A percentile compares a stretch with the other conserved stretches of the same genome.
Evolutionary conservation across 1,284 basidiomycete species (phyloP).

Genomic region (Apiotrichum domesticum): DNA sequence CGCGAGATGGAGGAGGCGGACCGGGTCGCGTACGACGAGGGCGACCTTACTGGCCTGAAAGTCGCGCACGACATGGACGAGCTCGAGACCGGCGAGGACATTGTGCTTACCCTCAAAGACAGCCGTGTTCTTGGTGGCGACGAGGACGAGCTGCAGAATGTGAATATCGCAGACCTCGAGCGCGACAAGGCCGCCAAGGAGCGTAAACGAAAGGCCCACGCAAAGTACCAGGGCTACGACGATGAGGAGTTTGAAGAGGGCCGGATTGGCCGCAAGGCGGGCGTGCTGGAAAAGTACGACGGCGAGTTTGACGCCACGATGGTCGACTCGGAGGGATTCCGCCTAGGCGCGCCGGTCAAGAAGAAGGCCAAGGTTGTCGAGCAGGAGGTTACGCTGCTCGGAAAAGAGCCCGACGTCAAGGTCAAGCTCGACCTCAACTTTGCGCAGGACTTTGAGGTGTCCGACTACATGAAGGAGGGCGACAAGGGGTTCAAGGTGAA

Average conservation of each 20-base stretch:
- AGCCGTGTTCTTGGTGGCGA: slow-evolving; percentile 87
- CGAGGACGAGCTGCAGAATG: slow-evolving; percentile 96
- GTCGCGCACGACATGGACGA: slow-evolving; percentile 91
- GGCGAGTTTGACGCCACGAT: slow-evolving; percentile 65
- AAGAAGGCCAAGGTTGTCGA: slow-evolving; percentile 49
- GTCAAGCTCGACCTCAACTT: slow-evolving; percentile 76
- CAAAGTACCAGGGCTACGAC: slow-evolving; percentile 89
- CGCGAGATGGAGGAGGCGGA: slow-evolving; percentile 76
- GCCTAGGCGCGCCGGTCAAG: slow-evolving; percentile 55
- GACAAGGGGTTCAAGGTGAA: slow-evolving; percentile 90
- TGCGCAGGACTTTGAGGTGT: slow-evolving; percentile 77
- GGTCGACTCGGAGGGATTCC: slow-evolving; percentile 59
- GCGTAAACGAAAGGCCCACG: slow-evolving; percentile 74
- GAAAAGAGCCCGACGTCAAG: slow-evolving; percentile 25
- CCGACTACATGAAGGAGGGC: slow-evolving; percentile 85
- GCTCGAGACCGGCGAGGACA: slow-evolving; percentile 85
- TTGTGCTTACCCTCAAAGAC: slow-evolving; percentile 94
- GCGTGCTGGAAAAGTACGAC: slow-evolving; percentile 92
- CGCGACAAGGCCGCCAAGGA: slow-evolving; percentile 59
- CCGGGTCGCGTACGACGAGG: slow-evolving; percentile 67
- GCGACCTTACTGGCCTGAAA: slow-evolving; percentile 83
- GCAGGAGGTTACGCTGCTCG: slow-evolving; percentile 53
- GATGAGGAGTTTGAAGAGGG: slow-evolving; percentile 78
- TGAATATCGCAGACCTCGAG: slow-evolving; percentile 83
- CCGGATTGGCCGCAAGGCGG: slow-evolving; percentile 67